These are phyloP conservation scores for Alternaria sp. DNA, from an alignment of 2,329 filamentous ascomycete genomes.

Conservation along the genomic window DNA sequence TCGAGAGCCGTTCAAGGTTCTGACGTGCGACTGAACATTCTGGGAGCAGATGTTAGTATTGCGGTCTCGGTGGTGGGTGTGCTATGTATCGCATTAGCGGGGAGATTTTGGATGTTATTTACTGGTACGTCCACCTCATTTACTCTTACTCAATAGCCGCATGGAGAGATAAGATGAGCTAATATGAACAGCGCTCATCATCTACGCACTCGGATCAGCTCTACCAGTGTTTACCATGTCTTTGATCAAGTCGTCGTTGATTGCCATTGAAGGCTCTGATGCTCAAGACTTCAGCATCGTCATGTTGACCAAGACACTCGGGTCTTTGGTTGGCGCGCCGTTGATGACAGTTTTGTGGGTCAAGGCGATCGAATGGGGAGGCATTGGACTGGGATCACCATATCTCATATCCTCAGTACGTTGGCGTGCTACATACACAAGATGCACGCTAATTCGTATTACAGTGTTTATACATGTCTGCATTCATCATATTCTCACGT, in stretches of 20 bases:
- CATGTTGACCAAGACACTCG: conserved; percentile 48
- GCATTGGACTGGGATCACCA: conserved; percentile 43
- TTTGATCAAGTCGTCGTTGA: conserved; percentile 45
- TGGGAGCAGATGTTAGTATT: conserved; percentile 44
- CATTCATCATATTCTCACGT: conserved; percentile 10
- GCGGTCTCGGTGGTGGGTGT: conserved; percentile 46
- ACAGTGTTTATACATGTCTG: conserved; percentile 22
- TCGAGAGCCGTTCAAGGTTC: conserved; percentile 33
- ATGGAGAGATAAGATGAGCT: neutral
- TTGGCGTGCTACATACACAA: neutral
- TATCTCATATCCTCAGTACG: conserved; percentile 48
- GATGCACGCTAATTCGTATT: neutral
- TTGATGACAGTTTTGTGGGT: conserved; percentile 50
- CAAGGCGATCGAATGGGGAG: conserved; percentile 45
- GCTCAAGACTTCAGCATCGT: conserved; percentile 50
- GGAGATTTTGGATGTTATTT: conserved; percentile 44
- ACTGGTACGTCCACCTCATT: conserved; percentile 23
- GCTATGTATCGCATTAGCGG: conserved; percentile 42
- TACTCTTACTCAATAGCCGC: neutral
- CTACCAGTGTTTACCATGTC: conserved; percentile 51
- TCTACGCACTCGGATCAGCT: conserved; percentile 51
- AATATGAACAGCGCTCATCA: conserved; percentile 38
- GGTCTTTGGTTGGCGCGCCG: conserved; percentile 47
- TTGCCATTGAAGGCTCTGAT: conserved; percentile 37
- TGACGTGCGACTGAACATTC: conserved; percentile 41